Conservation (phyloP, 768 basidiomycete genomes). For the Russula vinacea region DNA sequence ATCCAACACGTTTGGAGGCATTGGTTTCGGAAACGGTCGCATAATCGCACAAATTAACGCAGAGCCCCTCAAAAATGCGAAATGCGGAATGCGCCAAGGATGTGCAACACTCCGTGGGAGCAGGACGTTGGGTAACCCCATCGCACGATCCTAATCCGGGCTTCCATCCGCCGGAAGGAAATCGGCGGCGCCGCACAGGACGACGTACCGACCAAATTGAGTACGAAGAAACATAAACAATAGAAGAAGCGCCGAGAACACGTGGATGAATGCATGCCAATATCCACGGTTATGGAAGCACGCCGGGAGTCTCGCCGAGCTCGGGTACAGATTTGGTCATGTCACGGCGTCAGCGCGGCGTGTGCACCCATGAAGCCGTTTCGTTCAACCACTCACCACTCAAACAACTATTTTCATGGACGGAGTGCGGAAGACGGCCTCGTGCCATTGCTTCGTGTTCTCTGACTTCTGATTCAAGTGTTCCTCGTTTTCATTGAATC, state of each 20-base stretch:
- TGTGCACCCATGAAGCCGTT: slow-evolving; percentile 9
- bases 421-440: slow-evolving; percentile 10
- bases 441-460: slow-evolving; percentile 13
- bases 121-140: not conserved
- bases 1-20: slow-evolving; percentile 14
- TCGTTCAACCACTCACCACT: not conserved
- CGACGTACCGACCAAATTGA: slow-evolving; percentile 16
- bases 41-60: slow-evolving; percentile 1
- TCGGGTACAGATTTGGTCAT: slow-evolving; percentile 12
- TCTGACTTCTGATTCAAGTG: slow-evolving; percentile 10
- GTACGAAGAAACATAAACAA: slow-evolving; percentile 9
- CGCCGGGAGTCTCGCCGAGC: slow-evolving; percentile 12
- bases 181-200: slow-evolving; percentile 7
- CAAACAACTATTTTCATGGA: not conserved
- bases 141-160: slow-evolving; percentile 15
- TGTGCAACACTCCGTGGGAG: slow-evolving; percentile 2
- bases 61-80: not conserved
- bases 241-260: slow-evolving; percentile 11
- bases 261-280: not conserved
- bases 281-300: slow-evolving; percentile 12
- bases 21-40: slow-evolving; percentile 19
- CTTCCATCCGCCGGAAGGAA: slow-evolving; percentile 13
- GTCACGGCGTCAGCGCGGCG: slow-evolving; percentile 19
- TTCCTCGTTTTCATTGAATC: not conserved
- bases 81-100: not conserved